Evolutionary conservation across 768 basidiomycete genomes (phyloP).

Genomic region (Pulveroboletus sp.): DNA sequence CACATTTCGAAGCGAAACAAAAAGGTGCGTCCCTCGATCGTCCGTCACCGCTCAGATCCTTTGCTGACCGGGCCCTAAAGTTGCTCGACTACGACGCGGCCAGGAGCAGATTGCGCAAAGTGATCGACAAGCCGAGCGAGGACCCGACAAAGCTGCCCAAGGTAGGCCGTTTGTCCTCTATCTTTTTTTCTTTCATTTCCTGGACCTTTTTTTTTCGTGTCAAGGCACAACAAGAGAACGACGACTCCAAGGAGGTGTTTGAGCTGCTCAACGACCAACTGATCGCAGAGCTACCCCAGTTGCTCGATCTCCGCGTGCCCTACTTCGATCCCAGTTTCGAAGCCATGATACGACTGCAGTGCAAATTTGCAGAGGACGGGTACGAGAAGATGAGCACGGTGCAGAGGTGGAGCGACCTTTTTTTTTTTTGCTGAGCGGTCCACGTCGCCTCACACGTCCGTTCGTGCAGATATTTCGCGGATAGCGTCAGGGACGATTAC

Average conservation of each 20-base stretch:
- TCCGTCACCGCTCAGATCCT: too few relatives aligned
- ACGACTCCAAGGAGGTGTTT: constrained; percentile 92
- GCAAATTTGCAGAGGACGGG: constrained; percentile 96
- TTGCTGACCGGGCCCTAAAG: constrained; percentile 37
- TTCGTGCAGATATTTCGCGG: constrained; percentile 71
- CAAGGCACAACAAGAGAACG: constrained; percentile 89
- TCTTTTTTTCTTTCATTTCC: neutral
- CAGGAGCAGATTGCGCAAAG: constrained; percentile 82
- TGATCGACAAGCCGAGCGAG: constrained; percentile 88
- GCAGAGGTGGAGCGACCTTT: constrained; percentile 53
- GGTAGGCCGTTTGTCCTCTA: constrained; percentile 34
- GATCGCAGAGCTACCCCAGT: constrained; percentile 82
- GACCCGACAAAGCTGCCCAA: constrained; percentile 88
- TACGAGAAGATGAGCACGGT: constrained; percentile 96
- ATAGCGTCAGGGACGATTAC: constrained; percentile 92
- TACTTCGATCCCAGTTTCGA: constrained; percentile 99
- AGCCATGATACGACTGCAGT: constrained; percentile 97
- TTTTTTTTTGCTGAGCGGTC: neutral
- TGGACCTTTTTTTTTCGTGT: neutral
- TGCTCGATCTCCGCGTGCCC: constrained; percentile 92
- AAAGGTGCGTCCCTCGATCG: constrained; percentile 56
- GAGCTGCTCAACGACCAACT: constrained; percentile 91
- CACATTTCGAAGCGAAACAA: constrained; percentile 94
- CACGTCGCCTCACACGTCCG: neutral
- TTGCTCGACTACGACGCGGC: constrained; percentile 94